Conservation (phyloP, 129 eudicot species). For the Artemisia argyi region DNA sequence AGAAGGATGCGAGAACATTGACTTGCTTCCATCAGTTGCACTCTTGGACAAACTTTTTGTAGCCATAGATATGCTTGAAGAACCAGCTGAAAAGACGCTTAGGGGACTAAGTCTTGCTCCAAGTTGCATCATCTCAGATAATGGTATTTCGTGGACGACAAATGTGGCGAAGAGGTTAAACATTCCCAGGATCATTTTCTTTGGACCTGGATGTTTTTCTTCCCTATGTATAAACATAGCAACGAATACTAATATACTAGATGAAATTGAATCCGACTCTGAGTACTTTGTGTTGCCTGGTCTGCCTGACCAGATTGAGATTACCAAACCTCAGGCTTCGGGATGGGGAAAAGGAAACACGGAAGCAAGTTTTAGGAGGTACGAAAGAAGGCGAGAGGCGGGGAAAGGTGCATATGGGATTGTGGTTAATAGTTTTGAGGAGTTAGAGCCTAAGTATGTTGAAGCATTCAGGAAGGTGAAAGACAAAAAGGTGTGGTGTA, state of each 20-base stretch:
- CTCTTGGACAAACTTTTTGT: background rate
- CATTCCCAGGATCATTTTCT: conserved; percentile 50
- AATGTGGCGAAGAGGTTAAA: conserved; percentile 36
- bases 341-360: conserved; percentile 1
- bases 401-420: conserved; percentile 26
- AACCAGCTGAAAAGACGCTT: conserved; percentile 32
- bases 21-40: conserved; percentile 1
- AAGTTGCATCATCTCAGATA: conserved; percentile 47
- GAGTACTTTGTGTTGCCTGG: conserved; percentile 31
- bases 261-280: conserved; percentile 12
- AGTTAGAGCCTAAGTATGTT: conserved; percentile 44
- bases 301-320: conserved; percentile 32
- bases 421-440: conserved; percentile 48
- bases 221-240: conserved; percentile 25
- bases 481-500: conserved; percentile 47
- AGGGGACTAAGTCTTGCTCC: conserved; percentile 23
- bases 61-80: conserved; percentile 26
- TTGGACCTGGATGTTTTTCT: conserved; percentile 47
- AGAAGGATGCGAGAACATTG: conserved; percentile 19
- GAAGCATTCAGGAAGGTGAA: conserved; percentile 29
- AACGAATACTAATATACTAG: background rate
- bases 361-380: background rate
- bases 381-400: conserved; percentile 7
- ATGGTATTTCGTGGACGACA: conserved; percentile 40
- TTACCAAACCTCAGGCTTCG: conserved; percentile 23